Evolutionary conservation across 768 basidiomycete species (phyloP).

Genomic region (Collybia nuda): DNA sequence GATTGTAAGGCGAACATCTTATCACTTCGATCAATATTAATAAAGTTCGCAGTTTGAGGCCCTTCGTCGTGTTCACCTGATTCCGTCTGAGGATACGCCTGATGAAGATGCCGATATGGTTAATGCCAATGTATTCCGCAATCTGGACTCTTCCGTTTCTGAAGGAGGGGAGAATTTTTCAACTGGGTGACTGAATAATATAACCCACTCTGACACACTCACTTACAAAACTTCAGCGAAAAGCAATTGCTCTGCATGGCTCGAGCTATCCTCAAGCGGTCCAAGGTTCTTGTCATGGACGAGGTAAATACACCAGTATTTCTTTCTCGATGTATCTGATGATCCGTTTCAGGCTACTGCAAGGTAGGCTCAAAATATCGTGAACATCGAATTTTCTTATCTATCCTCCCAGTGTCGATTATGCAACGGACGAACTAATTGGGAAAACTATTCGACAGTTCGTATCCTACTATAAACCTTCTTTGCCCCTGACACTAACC

Average conservation of each 20-base stretch:
- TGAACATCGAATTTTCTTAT: not conserved
- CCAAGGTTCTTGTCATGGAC: slow-evolving; percentile 79
- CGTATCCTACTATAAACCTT: slow-evolving; percentile 20
- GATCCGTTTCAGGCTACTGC: slow-evolving; percentile 56
- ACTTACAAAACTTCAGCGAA: slow-evolving; percentile 36
- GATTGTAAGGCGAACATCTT: slow-evolving; percentile 49
- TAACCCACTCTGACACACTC: too few species aligned
- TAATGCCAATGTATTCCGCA: slow-evolving; percentile 76
- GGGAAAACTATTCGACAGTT: slow-evolving; percentile 79
- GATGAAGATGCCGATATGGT: slow-evolving; percentile 47
- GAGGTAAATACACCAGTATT: slow-evolving; percentile 43
- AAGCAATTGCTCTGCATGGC: slow-evolving; percentile 88
- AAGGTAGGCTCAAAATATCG: slow-evolving; percentile 34
- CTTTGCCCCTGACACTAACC: not conserved
- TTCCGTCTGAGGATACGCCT: slow-evolving; percentile 53
- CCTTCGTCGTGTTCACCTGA: slow-evolving; percentile 80
- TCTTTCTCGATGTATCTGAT: slow-evolving; percentile 1
- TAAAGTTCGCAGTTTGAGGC: slow-evolving; percentile 64
- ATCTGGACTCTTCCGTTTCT: slow-evolving; percentile 70
- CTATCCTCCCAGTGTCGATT: slow-evolving; percentile 58
- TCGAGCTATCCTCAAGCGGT: slow-evolving; percentile 73
- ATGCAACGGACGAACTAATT: slow-evolving; percentile 88
- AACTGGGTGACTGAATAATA: slow-evolving; percentile 54
- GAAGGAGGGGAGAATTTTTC: slow-evolving; percentile 93
- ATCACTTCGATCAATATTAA: not conserved